Conservation (phyloP, 371 early-diverging fungal species). For the Capniomyces stellatus region DNA sequence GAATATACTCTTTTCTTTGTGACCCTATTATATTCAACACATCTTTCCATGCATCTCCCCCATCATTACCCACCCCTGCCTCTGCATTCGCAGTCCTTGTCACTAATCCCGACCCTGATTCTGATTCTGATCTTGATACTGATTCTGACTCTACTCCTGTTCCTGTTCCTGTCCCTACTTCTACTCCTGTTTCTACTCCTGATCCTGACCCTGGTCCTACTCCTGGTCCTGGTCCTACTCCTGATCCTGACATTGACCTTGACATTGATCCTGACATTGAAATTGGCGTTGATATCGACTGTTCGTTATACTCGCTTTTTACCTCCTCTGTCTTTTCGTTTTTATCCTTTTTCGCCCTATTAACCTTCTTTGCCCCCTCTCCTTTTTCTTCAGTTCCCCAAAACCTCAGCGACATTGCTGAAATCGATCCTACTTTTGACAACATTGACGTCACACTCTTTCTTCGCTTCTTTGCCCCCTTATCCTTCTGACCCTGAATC, state of each 20-base stretch:
- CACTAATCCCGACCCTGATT: neutral
- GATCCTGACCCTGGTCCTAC: neutral
- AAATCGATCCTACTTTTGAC: neutral
- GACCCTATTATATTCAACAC: neutral
- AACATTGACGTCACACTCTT: neutral
- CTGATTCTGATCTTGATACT: neutral
- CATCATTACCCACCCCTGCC: neutral
- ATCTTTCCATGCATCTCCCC: neutral
- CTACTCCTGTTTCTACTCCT: neutral
- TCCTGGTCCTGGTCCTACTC: neutral
- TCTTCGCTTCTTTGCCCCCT: neutral
- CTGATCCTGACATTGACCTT: neutral
- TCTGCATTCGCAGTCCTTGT: neutral
- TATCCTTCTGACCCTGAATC: too few species aligned
- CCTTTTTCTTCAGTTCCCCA: too few species aligned
- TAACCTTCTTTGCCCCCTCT: neutral
- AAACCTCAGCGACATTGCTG: neutral
- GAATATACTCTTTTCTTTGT: conserved; percentile 1
- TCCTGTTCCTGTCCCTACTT: neutral
- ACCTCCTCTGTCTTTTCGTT: neutral
- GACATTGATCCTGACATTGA: neutral
- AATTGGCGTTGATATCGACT: neutral
- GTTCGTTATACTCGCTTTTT: neutral
- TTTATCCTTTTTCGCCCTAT: neutral
- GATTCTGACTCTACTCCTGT: neutral